Evolutionary conservation across 192 early-diverging fungal genomes (phyloP), one percentile per base, ranked within the genome.

Genomic region (Thamnidium elegans): DNA sequence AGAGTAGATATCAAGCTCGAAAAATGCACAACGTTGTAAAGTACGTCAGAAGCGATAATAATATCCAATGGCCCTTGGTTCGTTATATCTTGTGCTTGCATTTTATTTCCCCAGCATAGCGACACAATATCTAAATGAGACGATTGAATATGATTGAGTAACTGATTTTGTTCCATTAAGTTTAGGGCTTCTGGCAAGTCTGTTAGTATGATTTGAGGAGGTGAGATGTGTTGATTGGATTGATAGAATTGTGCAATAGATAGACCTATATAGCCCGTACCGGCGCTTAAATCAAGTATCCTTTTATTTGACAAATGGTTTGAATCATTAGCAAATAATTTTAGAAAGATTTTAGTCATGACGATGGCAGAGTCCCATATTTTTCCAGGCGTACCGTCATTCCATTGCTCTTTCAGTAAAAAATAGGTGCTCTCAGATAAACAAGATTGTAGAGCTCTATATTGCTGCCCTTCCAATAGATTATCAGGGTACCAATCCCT

Each of bases 341-440:
- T 63, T 3, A 61, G 50, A 47, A 81, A 67, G 9, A 73, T 44
- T 3, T 73, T 70, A 4, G 69, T 58, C 46, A 81, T 31, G 4
- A 69, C 71, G 39, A 78, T 68, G 0, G 79, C 79, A 13, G 79
- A 81, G 58, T 81, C 77, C 79, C 79, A 81, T 34, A 76, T 52
- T 15, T 78, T 78, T 19, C 79, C 79, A 4, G 79, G 80, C 9
- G 77, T 74, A n/a, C 65, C 67, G 1, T 53, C 32, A 6, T 74
- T 64, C 69, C 72, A 74, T 10, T 23, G 50, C 45, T 80, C 78
- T 6, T 70, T 43, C 1, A 72, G 53, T 1, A 72, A 6, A 43
- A 66, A 61, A 21, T 64, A 65, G 5, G 17, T 20, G 13, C 34
- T n/a, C 7, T 39, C 32, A 4, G 46, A 48, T 14, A 17, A 13